These are phyloP conservation scores for Clarireedia hainanense DNA, from an alignment of 2,329 filamentous ascomycete species.

Conservation along the genomic window DNA sequence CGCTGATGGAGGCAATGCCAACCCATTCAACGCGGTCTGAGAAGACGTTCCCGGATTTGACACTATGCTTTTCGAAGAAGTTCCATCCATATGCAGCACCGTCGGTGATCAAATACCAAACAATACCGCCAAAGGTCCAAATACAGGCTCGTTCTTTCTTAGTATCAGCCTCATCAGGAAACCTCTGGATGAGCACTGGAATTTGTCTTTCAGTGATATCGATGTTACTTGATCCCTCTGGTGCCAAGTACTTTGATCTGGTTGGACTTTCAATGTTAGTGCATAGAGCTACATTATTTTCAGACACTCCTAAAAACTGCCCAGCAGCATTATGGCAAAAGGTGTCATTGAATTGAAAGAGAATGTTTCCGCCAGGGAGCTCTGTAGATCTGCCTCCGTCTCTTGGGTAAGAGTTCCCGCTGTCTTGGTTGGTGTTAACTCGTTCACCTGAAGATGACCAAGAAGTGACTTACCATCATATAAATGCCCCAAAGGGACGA, in stretches of 20 bases:
- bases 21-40: background rate
- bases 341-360: slow-evolving; percentile 21
- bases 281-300: slow-evolving; percentile 10
- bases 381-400: slow-evolving; percentile 16
- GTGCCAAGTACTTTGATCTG: slow-evolving; percentile 10
- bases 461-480: slow-evolving; percentile 12
- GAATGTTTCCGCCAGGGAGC: slow-evolving; percentile 8
- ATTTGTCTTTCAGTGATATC: slow-evolving; percentile 9
- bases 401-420: slow-evolving; percentile 14
- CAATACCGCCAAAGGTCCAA: slow-evolving; percentile 6
- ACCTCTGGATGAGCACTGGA: background rate
- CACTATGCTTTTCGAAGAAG: slow-evolving; percentile 1
- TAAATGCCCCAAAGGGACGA: slow-evolving; percentile 10
- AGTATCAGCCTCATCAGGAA: slow-evolving; percentile 4
- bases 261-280: slow-evolving; percentile 4
- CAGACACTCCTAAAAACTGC: slow-evolving; percentile 7
- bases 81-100: slow-evolving; percentile 8
- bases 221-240: background rate
- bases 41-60: background rate
- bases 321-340: slow-evolving; percentile 14
- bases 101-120: background rate
- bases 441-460: background rate
- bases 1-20: slow-evolving; percentile 3
- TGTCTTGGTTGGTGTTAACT: slow-evolving; percentile 8
- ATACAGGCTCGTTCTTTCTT: background rate